Base-by-base conservation (phyloP, 1,284 basidiomycete species). In the Malassezia yamatoensis region DNA sequence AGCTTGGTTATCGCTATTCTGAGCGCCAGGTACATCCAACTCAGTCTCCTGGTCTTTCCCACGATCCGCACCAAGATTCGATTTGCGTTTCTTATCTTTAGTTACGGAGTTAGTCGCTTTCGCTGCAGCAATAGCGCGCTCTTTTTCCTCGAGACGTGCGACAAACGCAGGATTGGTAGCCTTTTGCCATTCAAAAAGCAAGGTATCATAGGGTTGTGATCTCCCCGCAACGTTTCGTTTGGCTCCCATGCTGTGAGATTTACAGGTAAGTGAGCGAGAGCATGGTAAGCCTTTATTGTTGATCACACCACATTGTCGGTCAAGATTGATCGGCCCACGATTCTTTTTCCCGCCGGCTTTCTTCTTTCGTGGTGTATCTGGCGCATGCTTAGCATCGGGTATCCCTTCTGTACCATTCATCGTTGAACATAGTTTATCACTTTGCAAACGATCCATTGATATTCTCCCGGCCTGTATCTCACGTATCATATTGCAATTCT, bases 231-330 rank as follows among this genome's bases (percentile, higher is more conserved):
- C 90, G 7, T 87, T 82, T 18, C 94, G 86, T 76, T 98, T 98
- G 24, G 90, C 88, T 33, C 90, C 90, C 86, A 98, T 94, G 1
- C 88, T 87, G 74, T 98, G 93, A 4, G 93, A 90, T 77, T 98
- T 98, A 80, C 93, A 98, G 0, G 93, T 96, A 36, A 98, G 81
- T 12, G 89, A 90, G 39, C 93, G 87, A n/a, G 90, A 89, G 75
- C 93, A 98, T 0, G 88, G 90, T 10, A 90, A 78, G 43, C 82
- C 82, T 75, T 96, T 96, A 78, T 96, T 91, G 78, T 93, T 96
- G 75, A 96, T 91, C 43, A 98, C 93, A 53, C 94, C 93, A 67
- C 93, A 98, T 68, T 96, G 90, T 60, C 83, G 84, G 78, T 96
- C 89, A 62, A 86, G 84, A 75, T 96, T 86, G 52, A 72, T 57